These are phyloP conservation scores for Sanghuangporus baumii DNA, from an alignment of 1,284 basidiomycete species.

Conservation along the genomic window DNA sequence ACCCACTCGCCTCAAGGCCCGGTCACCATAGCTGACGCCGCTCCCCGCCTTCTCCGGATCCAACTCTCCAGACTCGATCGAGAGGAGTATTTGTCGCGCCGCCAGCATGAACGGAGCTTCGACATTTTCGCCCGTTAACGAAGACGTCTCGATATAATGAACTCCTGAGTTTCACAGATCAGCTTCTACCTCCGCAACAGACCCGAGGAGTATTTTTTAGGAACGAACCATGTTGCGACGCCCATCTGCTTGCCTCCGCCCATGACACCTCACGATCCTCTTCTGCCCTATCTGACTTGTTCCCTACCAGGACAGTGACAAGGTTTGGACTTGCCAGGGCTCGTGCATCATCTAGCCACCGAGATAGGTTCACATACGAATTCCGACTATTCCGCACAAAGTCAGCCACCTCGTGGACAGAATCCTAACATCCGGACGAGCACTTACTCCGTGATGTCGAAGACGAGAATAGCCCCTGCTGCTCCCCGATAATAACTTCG, in stretches of 20 bases:
- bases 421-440: not conserved
- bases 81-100: conserved; percentile 85
- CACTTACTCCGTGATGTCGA: conserved; percentile 90
- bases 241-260: conserved; percentile 91
- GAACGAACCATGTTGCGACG: conserved; percentile 78
- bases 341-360: conserved; percentile 90
- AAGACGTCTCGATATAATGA: conserved; percentile 91
- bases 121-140: conserved; percentile 89
- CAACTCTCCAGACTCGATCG: conserved; percentile 86
- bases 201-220: conserved; percentile 17
- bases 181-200: conserved; percentile 6
- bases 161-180: conserved; percentile 48
- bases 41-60: conserved; percentile 93
- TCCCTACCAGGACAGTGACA: conserved; percentile 89
- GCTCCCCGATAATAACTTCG: conserved; percentile 95
- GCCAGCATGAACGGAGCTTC: conserved; percentile 90
- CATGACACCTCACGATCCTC: conserved; percentile 94
- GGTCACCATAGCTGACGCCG: conserved; percentile 94
- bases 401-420: conserved; percentile 18
- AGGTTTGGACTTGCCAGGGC: conserved; percentile 86
- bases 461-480: conserved; percentile 90
- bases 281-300: conserved; percentile 84
- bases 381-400: conserved; percentile 47
- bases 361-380: conserved; percentile 75
- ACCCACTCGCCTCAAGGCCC: conserved; percentile 81